Conservation (phyloP, 305 asterid species). For the Plantago coronopus region DNA sequence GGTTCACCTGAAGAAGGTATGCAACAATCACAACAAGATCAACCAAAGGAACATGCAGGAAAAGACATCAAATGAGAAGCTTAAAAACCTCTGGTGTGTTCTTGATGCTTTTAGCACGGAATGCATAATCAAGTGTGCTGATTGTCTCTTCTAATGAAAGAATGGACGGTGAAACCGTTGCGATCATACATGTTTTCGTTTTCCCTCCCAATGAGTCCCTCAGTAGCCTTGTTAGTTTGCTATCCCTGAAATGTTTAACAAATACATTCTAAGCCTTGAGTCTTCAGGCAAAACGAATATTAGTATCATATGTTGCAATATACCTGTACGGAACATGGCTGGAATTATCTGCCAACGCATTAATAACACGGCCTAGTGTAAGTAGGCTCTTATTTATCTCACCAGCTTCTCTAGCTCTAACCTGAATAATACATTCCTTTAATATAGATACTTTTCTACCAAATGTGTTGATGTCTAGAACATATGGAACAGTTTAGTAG, state of each 20-base stretch:
- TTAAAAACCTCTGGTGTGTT: slow-evolving; percentile 51
- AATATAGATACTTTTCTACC: neutral
- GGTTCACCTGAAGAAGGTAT: slow-evolving; percentile 34
- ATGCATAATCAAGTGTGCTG: slow-evolving; percentile 54
- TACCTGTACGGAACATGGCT: slow-evolving; percentile 56
- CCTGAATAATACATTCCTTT: slow-evolving; percentile 16
- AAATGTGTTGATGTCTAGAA: too few species aligned
- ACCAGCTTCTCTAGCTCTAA: slow-evolving; percentile 46
- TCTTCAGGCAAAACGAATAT: neutral
- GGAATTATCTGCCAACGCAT: slow-evolving; percentile 48
- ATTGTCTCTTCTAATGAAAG: slow-evolving; percentile 55
- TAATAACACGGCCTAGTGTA: slow-evolving; percentile 52
- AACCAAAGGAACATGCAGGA: neutral
- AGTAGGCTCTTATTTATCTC: slow-evolving; percentile 61
- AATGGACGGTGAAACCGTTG: slow-evolving; percentile 49
- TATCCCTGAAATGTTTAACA: slow-evolving; percentile 33
- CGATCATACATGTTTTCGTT: slow-evolving; percentile 54
- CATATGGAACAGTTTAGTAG: neutral
- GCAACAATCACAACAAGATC: neutral
- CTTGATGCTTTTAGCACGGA: slow-evolving; percentile 48
- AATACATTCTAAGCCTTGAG: neutral
- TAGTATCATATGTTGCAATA: neutral
- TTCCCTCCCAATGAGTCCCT: slow-evolving; percentile 58
- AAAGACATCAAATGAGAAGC: neutral
- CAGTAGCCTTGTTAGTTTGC: slow-evolving; percentile 53